Evolutionary conservation across 2,329 filamentous ascomycete species (phyloP).

Genomic region (Coniochaeta sp.): DNA sequence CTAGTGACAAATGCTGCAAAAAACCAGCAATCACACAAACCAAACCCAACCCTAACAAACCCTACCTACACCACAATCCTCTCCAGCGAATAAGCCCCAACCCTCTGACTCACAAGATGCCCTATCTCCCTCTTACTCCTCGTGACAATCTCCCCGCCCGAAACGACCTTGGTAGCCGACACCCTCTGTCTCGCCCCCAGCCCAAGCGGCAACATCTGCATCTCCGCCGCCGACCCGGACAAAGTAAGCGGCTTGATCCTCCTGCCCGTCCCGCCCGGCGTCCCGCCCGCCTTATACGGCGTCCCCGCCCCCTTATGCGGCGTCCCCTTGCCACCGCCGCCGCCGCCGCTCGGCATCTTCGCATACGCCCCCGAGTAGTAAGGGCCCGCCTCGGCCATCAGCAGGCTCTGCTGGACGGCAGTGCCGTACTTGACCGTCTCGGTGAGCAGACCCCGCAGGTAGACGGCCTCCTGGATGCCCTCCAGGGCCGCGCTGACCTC

Average conservation of each 20-base stretch:
- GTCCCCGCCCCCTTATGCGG: background rate
- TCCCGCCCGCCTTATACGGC: conserved; percentile 24
- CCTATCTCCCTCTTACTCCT: conserved; percentile 68
- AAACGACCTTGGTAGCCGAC: conserved; percentile 50
- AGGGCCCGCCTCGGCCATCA: too few relatives aligned
- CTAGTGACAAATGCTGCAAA: too few relatives aligned
- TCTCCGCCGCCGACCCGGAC: conserved; percentile 31
- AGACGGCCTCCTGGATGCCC: conserved; percentile 61
- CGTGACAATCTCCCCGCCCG: conserved; percentile 61
- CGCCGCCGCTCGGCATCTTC: too few relatives aligned
- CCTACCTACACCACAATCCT: conserved; percentile 54
- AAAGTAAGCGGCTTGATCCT: conserved; percentile 20
- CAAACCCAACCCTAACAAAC: too few relatives aligned
- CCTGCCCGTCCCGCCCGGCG: background rate
- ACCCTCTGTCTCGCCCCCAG: conserved; percentile 51
- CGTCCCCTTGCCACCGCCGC: background rate
- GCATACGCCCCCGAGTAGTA: too few relatives aligned
- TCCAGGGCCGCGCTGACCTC: conserved; percentile 67
- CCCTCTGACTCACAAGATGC: conserved; percentile 68
- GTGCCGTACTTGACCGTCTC: conserved; percentile 59
- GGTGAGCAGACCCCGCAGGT: conserved; percentile 54
- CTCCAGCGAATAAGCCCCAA: conserved; percentile 78
- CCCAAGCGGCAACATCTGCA: conserved; percentile 61
- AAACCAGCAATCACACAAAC: too few relatives aligned
- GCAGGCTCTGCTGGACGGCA: conserved; percentile 16